phyloP scores from a whole-genome alignment of 805 yeast species.

The Wickerhamomyces silvicola region DNA sequence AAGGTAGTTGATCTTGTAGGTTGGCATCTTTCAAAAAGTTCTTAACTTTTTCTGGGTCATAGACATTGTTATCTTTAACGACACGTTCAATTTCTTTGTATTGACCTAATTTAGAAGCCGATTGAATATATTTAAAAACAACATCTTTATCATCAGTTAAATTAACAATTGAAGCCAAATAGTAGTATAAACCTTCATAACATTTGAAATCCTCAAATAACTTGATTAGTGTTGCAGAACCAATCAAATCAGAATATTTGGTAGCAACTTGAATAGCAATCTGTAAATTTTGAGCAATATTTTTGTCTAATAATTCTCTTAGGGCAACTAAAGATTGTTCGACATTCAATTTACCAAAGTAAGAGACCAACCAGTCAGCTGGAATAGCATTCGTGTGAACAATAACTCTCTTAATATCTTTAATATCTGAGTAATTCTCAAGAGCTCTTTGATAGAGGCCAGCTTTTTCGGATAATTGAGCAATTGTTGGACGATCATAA shows the following conservation, averaged over 20 bases:
- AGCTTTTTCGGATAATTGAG: constrained; percentile 90
- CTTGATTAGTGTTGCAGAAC: constrained; percentile 77
- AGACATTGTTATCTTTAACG: constrained; percentile 88
- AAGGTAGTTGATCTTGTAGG: constrained; percentile 91
- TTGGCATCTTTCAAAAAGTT: constrained; percentile 93
- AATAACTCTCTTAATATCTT: constrained; percentile 92
- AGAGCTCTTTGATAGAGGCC: constrained; percentile 93
- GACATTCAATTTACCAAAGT: constrained; percentile 89
- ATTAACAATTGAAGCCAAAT: constrained; percentile 88
- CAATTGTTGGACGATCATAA: constrained; percentile 90
- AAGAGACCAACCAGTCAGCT: constrained; percentile 87
- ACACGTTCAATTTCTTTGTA: constrained; percentile 91
- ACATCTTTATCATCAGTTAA: constrained; percentile 91
- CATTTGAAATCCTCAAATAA: constrained; percentile 91
- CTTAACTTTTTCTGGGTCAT: constrained; percentile 96
- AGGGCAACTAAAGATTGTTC: constrained; percentile 88
- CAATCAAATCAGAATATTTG: constrained; percentile 89
- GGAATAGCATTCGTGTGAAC: constrained; percentile 82
- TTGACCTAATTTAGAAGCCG: constrained; percentile 89
- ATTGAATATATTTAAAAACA: constrained; percentile 90
- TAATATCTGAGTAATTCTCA: constrained; percentile 90
- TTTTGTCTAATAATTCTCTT: constrained; percentile 74
- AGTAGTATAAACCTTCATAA: constrained; percentile 90
- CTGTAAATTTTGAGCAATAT: constrained; percentile 83
- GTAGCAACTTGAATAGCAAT: constrained; percentile 95